phyloP scores from a whole-genome alignment of 2,329 filamentous ascomycete genomes.

The Atkinsonella hypoxylon region DNA sequence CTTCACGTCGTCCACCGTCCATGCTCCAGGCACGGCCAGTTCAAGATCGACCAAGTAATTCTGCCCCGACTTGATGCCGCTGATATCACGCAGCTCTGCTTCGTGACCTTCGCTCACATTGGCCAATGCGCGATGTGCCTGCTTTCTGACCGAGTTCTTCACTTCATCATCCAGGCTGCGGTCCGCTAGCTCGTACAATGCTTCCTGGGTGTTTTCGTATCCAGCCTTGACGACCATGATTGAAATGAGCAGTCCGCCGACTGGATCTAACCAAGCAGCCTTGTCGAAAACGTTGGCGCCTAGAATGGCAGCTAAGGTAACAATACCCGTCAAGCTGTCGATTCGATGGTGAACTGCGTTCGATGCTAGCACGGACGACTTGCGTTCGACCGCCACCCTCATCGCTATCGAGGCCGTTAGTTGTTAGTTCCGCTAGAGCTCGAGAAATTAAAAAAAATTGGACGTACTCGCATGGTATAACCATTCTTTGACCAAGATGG shows the following conservation, averaged over 20 bases:
- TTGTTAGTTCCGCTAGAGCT: not conserved
- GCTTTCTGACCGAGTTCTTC: slow-evolving; percentile 56
- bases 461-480: slow-evolving; percentile 89
- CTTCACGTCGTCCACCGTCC: slow-evolving; percentile 61
- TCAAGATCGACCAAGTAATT: slow-evolving; percentile 92
- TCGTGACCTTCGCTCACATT: slow-evolving; percentile 41
- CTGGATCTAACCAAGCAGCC: slow-evolving; percentile 86
- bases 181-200: slow-evolving; percentile 84
- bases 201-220: slow-evolving; percentile 68
- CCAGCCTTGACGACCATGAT: slow-evolving; percentile 88
- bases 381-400: slow-evolving; percentile 88
- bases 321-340: slow-evolving; percentile 89
- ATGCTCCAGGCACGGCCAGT: slow-evolving; percentile 63
- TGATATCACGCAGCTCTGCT: slow-evolving; percentile 64
- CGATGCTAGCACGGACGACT: slow-evolving; percentile 88
- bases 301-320: slow-evolving; percentile 78
- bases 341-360: slow-evolving; percentile 95
- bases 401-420: slow-evolving; percentile 48
- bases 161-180: slow-evolving; percentile 78
- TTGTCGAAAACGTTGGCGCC: slow-evolving; percentile 78
- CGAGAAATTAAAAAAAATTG: not conserved
- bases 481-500: slow-evolving; percentile 91
- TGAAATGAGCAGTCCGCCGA: slow-evolving; percentile 86
- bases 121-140: slow-evolving; percentile 47
- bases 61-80: slow-evolving; percentile 89